These are phyloP conservation scores for Trichoderma sp. DNA, from an alignment of 2,329 filamentous ascomycete species.

Conservation along the genomic window DNA sequence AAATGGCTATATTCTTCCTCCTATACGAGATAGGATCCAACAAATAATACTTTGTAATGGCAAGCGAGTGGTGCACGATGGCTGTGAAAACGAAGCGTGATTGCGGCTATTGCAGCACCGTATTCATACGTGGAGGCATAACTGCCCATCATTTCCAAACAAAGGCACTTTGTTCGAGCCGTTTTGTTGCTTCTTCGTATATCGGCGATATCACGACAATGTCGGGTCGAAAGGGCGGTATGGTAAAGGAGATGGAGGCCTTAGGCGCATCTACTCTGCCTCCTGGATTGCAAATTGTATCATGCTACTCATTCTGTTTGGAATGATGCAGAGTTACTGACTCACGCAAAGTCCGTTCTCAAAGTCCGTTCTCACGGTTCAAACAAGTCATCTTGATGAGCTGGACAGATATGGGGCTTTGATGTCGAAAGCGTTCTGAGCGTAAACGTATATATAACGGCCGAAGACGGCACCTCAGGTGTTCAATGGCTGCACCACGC, in stretches of 20 bases:
- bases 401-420: background rate
- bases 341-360: background rate
- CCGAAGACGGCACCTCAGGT: background rate
- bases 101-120: background rate
- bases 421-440: background rate
- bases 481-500: background rate
- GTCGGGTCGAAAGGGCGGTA: background rate
- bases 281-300: background rate
- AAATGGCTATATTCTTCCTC: background rate
- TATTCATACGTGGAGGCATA: background rate
- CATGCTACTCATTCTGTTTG: too few species aligned
- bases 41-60: background rate
- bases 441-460: background rate
- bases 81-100: background rate
- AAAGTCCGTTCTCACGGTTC: background rate
- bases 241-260: background rate
- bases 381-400: background rate
- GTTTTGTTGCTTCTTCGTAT: background rate
- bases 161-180: conserved; percentile 9
- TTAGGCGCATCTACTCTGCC: background rate
- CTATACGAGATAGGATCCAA: background rate
- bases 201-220: background rate
- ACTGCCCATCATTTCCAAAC: background rate
- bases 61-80: background rate
- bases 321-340: background rate